Base-by-base conservation (phyloP, 2,329 filamentous ascomycete species). In the Cercospora nicotianae region DNA sequence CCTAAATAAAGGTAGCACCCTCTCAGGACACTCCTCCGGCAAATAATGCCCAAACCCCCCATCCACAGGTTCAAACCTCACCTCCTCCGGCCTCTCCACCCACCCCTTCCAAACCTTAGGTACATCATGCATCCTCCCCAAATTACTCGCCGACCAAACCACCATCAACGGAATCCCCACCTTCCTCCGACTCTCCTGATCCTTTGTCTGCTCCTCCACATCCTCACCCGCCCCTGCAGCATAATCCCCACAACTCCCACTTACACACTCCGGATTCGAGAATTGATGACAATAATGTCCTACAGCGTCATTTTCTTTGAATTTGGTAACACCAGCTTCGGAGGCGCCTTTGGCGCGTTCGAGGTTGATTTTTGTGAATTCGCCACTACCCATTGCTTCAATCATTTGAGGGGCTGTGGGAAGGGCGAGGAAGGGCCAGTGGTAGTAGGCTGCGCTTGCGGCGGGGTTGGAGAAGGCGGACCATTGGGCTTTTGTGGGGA, bases 401-500 rank as follows among this genome's bases (percentile, higher is more conserved):
- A 86, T 81, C 74, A 85, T 79, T 10, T 77, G 72, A 16, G 81
- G 79, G 1, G 83, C 83, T 0, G 81, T 65, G 5, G 81, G 78
- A 36, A 83, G 82, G 10, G 84, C 83, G 7, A 86, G 78, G 45
- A 86, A 79, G 3, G 84, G 79, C 84, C 84, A 86, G 76, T 86
- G 84, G 73, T 81, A 85, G 72, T 81, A 82, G 1, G 75, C 77
- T 5, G 73, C 72, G n/a, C 77, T 74, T 18, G 79, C 77, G 1
- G 70, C 69, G 8, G 82, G 79, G 61, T 80, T 72, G 6, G 76
- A 65, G 68, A 84, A 82, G 2, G 75, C 76, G 5, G 74, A 68
- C 81, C 83, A 86, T 75, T 85, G 83, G 3, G 78, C 76, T 20
- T 78, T 72, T 5, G 83, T 84, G 5, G 83, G 84, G 2, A 86